phyloP scores from a whole-genome alignment of 1,284 basidiomycete species.

The Fomes fomentarius region DNA sequence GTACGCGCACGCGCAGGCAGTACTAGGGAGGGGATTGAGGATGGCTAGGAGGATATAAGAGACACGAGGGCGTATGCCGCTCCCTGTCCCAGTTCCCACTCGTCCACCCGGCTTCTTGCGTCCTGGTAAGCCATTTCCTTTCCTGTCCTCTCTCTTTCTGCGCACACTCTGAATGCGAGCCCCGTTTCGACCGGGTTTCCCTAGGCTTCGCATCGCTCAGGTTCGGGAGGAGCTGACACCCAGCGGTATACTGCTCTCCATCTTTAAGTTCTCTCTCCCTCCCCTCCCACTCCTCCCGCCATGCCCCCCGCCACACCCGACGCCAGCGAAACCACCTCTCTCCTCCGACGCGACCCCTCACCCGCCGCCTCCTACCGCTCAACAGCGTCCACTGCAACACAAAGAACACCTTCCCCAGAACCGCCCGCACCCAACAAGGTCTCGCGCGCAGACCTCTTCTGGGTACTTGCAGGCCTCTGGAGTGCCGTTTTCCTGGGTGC shows the following conservation, averaged over 20 bases:
- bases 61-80: background rate
- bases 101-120: background rate
- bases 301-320: conserved; percentile 19
- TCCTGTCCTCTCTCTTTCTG: conserved; percentile 6
- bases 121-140: conserved; percentile 16
- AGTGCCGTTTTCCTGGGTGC: conserved; percentile 81
- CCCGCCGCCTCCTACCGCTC: conserved; percentile 21
- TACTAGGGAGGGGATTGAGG: background rate
- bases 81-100: background rate
- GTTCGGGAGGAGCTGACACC: conserved; percentile 27
- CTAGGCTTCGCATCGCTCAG: conserved; percentile 9
- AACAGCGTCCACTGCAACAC: conserved; percentile 10
- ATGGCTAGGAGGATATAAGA: background rate
- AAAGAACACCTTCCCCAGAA: conserved; percentile 21
- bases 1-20: background rate
- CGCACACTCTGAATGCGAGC: conserved; percentile 8
- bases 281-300: conserved; percentile 10
- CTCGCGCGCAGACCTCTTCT: conserved; percentile 56
- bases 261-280: background rate
- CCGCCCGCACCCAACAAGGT: conserved; percentile 42
- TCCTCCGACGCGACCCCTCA: conserved; percentile 23
- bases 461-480: conserved; percentile 78
- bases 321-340: conserved; percentile 28
- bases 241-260: conserved; percentile 6
- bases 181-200: conserved; percentile 19